A percentile compares a stretch with the other conserved stretches of the same genome.
phyloP scores from a whole-genome alignment of 306 rosid species.

The Inga laurina region DNA sequence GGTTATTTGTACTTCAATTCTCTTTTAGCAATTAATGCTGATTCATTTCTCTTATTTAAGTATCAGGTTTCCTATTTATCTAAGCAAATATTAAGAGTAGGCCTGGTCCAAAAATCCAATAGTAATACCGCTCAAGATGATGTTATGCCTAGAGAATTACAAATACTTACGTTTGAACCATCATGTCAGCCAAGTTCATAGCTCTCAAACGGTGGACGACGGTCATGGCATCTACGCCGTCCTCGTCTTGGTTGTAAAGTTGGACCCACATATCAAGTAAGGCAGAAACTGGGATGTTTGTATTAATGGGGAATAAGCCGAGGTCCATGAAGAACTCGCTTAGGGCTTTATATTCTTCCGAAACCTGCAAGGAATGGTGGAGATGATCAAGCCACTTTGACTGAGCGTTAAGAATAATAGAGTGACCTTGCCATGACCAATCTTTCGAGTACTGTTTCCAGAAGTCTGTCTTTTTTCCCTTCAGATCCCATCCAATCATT shows the following conservation, averaged over 20 bases:
- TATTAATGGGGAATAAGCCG: too few species aligned
- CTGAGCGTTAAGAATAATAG: slow-evolving; percentile 6
- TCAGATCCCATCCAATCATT: slow-evolving; percentile 34
- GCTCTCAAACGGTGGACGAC: neutral
- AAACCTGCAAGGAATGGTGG: slow-evolving; percentile 5
- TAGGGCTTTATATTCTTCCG: neutral
- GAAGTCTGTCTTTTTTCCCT: slow-evolving; percentile 1
- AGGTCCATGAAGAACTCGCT: slow-evolving; percentile 42
- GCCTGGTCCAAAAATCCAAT: too few species aligned
- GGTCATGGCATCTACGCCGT: neutral
- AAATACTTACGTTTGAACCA: neutral
- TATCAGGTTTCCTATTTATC: too few species aligned
- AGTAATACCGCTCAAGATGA: neutral
- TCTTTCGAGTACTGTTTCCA: slow-evolving; percentile 31
- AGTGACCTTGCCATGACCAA: neutral
- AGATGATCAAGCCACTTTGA: neutral
- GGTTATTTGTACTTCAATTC: too few species aligned
- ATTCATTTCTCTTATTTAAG: too few species aligned
- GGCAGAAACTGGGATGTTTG: neutral
- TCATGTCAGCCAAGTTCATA: neutral
- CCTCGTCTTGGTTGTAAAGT: neutral
- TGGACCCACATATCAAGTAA: neutral
- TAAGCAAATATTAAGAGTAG: too few species aligned
- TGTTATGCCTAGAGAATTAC: neutral
- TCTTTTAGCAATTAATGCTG: too few species aligned